These are phyloP conservation scores for Fusarium aywerte DNA, from an alignment of 2,329 filamentous ascomycete genomes.

Conservation along the genomic window DNA sequence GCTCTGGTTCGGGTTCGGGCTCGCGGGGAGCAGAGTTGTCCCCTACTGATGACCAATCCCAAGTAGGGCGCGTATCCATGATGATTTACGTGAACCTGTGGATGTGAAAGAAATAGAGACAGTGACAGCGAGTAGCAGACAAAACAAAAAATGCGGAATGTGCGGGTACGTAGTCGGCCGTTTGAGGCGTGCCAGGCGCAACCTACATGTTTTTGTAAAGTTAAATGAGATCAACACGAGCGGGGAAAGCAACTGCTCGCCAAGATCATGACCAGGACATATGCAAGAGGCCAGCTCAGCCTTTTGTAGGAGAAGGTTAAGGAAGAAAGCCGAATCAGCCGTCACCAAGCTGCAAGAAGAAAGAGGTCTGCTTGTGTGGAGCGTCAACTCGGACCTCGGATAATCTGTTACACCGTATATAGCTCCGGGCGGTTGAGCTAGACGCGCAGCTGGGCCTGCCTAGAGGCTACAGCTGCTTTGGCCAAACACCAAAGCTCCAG, in stretches of 20 bases:
- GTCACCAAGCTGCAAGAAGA: constrained; percentile 39
- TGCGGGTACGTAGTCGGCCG: constrained; percentile 23
- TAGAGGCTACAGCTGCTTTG: constrained; percentile 48
- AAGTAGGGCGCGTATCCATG: constrained; percentile 47
- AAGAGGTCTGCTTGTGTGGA: constrained; percentile 29
- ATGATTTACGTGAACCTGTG: constrained; percentile 35
- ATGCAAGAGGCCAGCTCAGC: constrained; percentile 50
- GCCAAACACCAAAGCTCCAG: constrained; percentile 51
- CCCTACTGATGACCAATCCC: constrained; percentile 45
- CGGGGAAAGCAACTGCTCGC: constrained; percentile 38
- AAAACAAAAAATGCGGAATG: constrained; percentile 14
- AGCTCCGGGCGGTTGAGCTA: constrained; percentile 46
- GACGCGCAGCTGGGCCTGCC: constrained; percentile 55
- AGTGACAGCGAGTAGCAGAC: constrained; percentile 20
- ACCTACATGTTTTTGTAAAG: constrained; percentile 46
- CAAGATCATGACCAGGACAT: constrained; percentile 36
- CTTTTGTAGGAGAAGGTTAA: constrained; percentile 33
- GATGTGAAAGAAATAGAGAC: constrained; percentile 29
- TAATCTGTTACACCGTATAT: constrained; percentile 43
- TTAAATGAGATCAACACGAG: constrained; percentile 26
- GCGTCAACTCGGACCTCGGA: constrained; percentile 40
- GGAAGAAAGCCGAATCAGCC: constrained; percentile 46
- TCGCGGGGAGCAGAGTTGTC: constrained; percentile 23
- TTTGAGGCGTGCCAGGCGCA: constrained; percentile 38
- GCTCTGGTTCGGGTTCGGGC: not conserved